Evolutionary conservation across 1,139 yeast species (phyloP).

Genomic region (Geotrichum europaeum): DNA sequence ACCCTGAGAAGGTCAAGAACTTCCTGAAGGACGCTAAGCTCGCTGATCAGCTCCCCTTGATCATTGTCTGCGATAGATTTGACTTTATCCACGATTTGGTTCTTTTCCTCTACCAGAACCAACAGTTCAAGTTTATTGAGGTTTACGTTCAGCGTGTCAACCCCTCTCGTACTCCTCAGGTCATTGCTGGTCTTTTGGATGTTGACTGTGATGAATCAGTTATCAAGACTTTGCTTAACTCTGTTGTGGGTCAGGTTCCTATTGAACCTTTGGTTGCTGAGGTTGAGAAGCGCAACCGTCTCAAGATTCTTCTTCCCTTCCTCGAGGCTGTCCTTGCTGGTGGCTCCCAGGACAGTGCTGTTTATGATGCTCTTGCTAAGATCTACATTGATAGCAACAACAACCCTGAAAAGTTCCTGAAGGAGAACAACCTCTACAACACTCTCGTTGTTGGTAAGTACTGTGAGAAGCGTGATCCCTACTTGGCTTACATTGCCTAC

Average conservation of each 20-base stretch:
- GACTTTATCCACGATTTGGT: constrained; percentile 90
- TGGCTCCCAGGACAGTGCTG: constrained; percentile 87
- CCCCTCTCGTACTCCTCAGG: constrained; percentile 93
- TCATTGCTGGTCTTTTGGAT: constrained; percentile 89
- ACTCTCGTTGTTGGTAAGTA: constrained; percentile 93
- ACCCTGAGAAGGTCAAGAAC: constrained; percentile 96
- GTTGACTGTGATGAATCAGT: constrained; percentile 94
- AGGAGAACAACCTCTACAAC: constrained; percentile 84
- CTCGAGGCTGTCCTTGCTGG: constrained; percentile 83
- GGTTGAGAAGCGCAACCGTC: constrained; percentile 93
- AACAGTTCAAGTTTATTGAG: constrained; percentile 91
- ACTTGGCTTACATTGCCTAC: constrained; percentile 92
- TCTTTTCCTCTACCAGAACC: constrained; percentile 87
- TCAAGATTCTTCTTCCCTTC: constrained; percentile 86
- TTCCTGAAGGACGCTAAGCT: constrained; percentile 89
- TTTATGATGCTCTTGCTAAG: constrained; percentile 91
- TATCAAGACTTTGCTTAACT: constrained; percentile 70
- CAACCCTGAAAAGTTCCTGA: constrained; percentile 92
- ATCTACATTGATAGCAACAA: constrained; percentile 96
- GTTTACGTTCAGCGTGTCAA: constrained; percentile 97
- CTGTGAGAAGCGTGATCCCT: constrained; percentile 99
- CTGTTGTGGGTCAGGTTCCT: constrained; percentile 94
- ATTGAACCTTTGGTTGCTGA: constrained; percentile 82
- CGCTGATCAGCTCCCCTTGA: constrained; percentile 93
- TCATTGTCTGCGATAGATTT: constrained; percentile 92